Base-by-base conservation (phyloP, 305 asterid genomes). In the Lippia alba region DNA sequence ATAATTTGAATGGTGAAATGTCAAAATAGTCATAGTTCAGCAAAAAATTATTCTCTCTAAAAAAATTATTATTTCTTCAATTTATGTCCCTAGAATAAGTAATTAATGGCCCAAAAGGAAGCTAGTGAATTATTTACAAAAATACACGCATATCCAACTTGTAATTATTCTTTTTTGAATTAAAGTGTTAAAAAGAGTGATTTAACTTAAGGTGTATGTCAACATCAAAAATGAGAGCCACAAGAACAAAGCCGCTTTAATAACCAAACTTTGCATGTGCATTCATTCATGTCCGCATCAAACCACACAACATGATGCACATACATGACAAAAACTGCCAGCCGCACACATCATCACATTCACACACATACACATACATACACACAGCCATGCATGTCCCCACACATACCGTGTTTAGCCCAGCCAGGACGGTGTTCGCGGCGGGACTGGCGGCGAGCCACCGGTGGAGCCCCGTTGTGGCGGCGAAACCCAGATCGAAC, bases 401-500 rank as follows among this genome's bases (percentile, higher is more conserved):
- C 12, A 34, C 9, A 24, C 57, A 2, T 83, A 91, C 99, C 91
- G 99, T 94, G 69, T 94, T 94, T 49, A 94, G 95, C 16, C 85
- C 97, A 16, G 99, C 99, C 0, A 94, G 87, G 34, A 88, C 58
- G 50, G 90, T 84, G 45, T 94, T 94, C 36, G 91, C 91, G 14
- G 70, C 68, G 10, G 99, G 99, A 17, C 86, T 67, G 34, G 85
- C 83, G 76, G 92, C 84, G 72, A 94, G 94, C 63, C 83, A 14
- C 6, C 85, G 90, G 78, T 94, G 87, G 40, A 94, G 85, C 12
- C 78, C 20, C 46, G 63, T 61, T 40, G 99, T 94, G 69, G 79
- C 95, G 33, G 75, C 79, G 79, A 94, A 94, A 0, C 99, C 99
- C 66, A 94, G 81, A 86, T 94, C 99, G 61, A 84, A 89, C n/a